A percentile compares a stretch with the other conserved stretches of the same genome.
phyloP scores from a whole-genome alignment of 257 asterid genomes.

The Nyctanthes arbortristis region DNA sequence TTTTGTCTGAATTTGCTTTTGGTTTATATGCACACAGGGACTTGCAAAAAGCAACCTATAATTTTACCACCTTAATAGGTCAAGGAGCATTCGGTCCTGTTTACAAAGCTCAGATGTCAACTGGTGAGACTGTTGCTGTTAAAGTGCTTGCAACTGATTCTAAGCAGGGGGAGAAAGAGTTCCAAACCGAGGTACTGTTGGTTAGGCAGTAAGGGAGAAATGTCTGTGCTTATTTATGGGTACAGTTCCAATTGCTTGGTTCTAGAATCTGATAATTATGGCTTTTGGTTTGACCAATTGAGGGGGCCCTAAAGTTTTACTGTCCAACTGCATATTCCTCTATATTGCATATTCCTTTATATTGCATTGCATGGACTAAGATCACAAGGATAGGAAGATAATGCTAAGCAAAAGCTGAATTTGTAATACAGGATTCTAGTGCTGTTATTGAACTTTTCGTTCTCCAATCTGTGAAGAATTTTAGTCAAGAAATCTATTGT shows the following conservation, averaged over 20 bases:
- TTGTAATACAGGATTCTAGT: not conserved
- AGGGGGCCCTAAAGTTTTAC: not conserved
- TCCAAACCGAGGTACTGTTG: constrained; percentile 80
- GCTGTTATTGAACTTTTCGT: not conserved
- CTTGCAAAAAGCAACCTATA: constrained; percentile 83
- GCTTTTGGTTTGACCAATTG: not conserved
- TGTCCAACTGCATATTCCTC: not conserved
- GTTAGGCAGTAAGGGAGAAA: not conserved
- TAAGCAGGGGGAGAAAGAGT: constrained; percentile 94
- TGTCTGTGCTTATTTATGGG: no score
- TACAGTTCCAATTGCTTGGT: no score
- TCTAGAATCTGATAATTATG: not conserved
- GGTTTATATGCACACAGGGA: constrained; percentile 60
- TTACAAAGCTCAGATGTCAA: constrained; percentile 79
- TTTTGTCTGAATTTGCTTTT: constrained; percentile 19
- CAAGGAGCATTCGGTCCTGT: constrained; percentile 97
- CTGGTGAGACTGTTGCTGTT: constrained; percentile 90
- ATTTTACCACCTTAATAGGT: constrained; percentile 85
- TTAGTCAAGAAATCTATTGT: not conserved
- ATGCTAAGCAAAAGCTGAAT: not conserved
- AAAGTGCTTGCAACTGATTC: constrained; percentile 93
- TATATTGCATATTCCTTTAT: not conserved
- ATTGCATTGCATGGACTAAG: not conserved
- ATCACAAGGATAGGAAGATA: not conserved
- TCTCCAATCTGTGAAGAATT: not conserved